Evolutionary conservation across 805 yeast genomes (phyloP).

Genomic region (Huiozyma naganishii): DNA sequence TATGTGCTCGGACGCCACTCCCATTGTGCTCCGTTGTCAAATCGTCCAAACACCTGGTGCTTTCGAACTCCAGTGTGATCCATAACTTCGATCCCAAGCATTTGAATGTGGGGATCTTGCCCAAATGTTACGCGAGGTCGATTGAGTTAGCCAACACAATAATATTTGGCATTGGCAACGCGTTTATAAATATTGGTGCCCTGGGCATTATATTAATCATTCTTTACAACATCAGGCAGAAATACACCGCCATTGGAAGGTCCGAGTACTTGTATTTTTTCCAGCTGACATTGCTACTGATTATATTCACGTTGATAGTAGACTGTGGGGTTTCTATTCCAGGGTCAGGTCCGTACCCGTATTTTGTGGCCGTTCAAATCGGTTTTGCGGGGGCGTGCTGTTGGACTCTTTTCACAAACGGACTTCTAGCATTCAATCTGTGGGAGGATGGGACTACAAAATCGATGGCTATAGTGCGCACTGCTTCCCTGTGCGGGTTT

Average conservation of each 20-base stretch:
- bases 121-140: slow-evolving; percentile 76
- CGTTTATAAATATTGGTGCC: slow-evolving; percentile 73
- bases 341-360: slow-evolving; percentile 61
- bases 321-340: slow-evolving; percentile 93
- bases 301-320: slow-evolving; percentile 60
- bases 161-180: slow-evolving; percentile 80
- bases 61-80: slow-evolving; percentile 15
- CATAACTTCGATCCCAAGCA: slow-evolving; percentile 15
- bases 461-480: slow-evolving; percentile 49
- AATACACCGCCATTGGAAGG: slow-evolving; percentile 92
- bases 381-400: slow-evolving; percentile 68
- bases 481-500: slow-evolving; percentile 47
- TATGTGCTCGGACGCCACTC: slow-evolving; percentile 60
- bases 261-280: slow-evolving; percentile 72
- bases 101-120: slow-evolving; percentile 50
- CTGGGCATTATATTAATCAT: slow-evolving; percentile 56
- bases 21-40: slow-evolving; percentile 74
- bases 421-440: slow-evolving; percentile 73
- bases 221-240: slow-evolving; percentile 63
- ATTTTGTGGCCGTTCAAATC: slow-evolving; percentile 72
- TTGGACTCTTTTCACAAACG: slow-evolving; percentile 57
- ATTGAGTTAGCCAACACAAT: slow-evolving; percentile 84
- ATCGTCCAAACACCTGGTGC: slow-evolving; percentile 31
- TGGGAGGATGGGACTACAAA: slow-evolving; percentile 87
- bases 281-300: slow-evolving; percentile 46